Evolutionary conservation across 106 monocot genomes (phyloP).

Genomic region (Narthecium ossifragum): DNA sequence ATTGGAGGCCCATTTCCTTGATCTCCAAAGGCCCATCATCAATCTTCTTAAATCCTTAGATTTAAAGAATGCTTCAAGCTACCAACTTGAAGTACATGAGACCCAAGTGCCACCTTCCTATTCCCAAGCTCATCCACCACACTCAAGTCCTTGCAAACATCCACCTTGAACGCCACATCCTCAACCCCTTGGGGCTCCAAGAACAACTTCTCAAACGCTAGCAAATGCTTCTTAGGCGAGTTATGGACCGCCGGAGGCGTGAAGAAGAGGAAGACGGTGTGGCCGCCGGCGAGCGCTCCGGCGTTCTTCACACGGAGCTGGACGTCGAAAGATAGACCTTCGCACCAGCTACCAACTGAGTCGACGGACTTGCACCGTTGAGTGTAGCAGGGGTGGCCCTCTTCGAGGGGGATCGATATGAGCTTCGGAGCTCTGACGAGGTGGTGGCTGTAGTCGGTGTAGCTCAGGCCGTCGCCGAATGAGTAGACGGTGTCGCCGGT

Average conservation of each 20-base stretch:
- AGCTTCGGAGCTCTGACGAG: slow-evolving; percentile 50
- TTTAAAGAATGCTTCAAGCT: slow-evolving; percentile 77
- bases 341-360: slow-evolving; percentile 32
- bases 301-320: slow-evolving; percentile 47
- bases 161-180: slow-evolving; percentile 67
- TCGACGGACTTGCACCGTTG: slow-evolving; percentile 54
- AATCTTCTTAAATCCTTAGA: slow-evolving; percentile 56
- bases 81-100: slow-evolving; percentile 79
- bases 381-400: slow-evolving; percentile 39
- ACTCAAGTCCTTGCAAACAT: slow-evolving; percentile 83
- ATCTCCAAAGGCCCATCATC: no score
- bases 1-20: no score
- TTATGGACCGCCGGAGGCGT: slow-evolving; percentile 70
- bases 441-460: slow-evolving; percentile 46
- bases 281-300: slow-evolving; percentile 41
- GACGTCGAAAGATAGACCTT: slow-evolving; percentile 41
- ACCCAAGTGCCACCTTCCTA: slow-evolving; percentile 69
- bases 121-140: slow-evolving; percentile 72
- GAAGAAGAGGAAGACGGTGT: slow-evolving; percentile 76
- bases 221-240: slow-evolving; percentile 70
- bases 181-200: slow-evolving; percentile 25
- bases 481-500: slow-evolving; percentile 67
- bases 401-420: slow-evolving; percentile 50
- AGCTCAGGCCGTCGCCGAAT: slow-evolving; percentile 92
- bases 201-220: slow-evolving; percentile 76